A percentile compares a stretch with the other conserved stretches of the same genome.
Conservation (phyloP, 163 green algal species). For the Trebouxiophyceae sp. region DNA sequence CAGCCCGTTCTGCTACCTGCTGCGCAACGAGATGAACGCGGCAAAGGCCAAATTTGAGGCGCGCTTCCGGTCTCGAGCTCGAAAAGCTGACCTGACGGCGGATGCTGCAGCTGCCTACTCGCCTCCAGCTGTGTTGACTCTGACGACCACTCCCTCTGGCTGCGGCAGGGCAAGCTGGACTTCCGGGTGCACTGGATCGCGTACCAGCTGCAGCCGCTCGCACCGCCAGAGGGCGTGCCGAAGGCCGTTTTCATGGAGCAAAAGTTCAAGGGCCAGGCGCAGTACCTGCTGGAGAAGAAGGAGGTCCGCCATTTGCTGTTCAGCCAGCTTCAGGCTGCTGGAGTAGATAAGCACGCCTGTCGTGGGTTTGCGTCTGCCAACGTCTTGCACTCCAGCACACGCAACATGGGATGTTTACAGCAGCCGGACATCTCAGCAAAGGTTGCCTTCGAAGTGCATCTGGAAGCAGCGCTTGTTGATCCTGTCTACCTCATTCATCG, state of each 20-base stretch:
- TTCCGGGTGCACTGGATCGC: not conserved
- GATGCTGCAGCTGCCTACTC: not conserved
- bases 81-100: not conserved
- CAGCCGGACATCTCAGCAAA: no score
- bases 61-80: not conserved
- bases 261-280: not conserved
- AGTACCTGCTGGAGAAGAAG: not conserved
- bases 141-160: not conserved
- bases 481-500: no score
- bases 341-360: no score
- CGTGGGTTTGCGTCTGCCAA: no score
- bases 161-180: not conserved
- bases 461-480: no score
- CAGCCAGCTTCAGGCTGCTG: no score
- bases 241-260: not conserved
- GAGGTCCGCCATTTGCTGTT: no score
- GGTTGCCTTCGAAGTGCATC: no score
- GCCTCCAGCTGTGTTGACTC: not conserved
- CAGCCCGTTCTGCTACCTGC: not conserved
- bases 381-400: no score
- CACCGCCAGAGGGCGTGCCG: not conserved
- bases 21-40: not conserved
- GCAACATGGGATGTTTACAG: no score
- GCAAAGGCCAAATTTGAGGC: not conserved
- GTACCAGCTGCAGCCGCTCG: not conserved